Evolutionary conservation across 441 rosid species (phyloP), one percentile per base, ranked within the genome.

Genomic region (Populus trichocarpa): DNA sequence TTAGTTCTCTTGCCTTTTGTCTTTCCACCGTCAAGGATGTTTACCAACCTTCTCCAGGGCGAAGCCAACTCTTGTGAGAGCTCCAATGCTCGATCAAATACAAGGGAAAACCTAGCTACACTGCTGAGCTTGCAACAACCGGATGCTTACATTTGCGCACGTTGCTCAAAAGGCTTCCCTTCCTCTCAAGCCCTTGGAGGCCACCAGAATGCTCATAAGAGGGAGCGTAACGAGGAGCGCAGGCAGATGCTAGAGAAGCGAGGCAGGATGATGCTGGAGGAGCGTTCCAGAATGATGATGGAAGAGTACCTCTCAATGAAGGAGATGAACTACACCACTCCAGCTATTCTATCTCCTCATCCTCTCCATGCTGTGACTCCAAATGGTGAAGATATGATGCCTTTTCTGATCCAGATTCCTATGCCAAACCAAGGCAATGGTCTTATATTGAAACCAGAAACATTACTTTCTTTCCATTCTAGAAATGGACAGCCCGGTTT

Each of bases 131-230:
- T 77, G 65, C 65, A 23, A 26, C 76, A 70, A 11, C 74, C 80
- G 9, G 23, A n/a, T 23, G 32, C 67, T 25, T 82, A 61, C 57
- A 3, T 16, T 3, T 86, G 89, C 78, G 1, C 64, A 18, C 79
- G 76, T 32, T 83, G 86, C 69, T 28, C 50, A 7, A 77, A 33
- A 36, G 5, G 61, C 42, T 84, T 84, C 76, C 42, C 76, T 8
- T 42, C 83, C 36, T 6, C 70, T 3, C 78, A 80, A 8, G 82
- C 87, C 36, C 69, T 81, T 2, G 81, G 81, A 8, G 83, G 87
- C 11, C 86, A 86, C 36, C 81, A 81, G 42, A 84, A 83, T 6
- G 84, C 87, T 14, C 89, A 84, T 33, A 32, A 71, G 42, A 75
- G 33, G 30, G 78, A 86, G 38, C 71, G 65, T 3, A 67, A 53